Percentiles rank a stretch among this genome's conserved stretches.
phyloP scores from a whole-genome alignment of 257 asterid genomes.

The Lycium barbarum region DNA sequence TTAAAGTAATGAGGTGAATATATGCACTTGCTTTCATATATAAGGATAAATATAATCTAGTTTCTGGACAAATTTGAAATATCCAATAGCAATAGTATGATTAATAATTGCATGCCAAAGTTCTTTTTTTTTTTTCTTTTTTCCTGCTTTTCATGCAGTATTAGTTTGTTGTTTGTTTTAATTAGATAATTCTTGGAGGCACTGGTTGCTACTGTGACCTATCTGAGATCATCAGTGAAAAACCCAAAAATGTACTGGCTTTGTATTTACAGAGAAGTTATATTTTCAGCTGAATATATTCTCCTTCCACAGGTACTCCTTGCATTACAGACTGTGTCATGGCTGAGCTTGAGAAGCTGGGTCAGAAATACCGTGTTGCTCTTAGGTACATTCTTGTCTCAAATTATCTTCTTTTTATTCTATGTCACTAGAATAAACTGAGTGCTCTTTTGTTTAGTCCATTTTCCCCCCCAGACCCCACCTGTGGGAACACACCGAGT shows the following conservation, averaged over 20 bases:
- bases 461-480: background rate
- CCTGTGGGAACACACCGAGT: no score
- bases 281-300: background rate
- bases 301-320: conserved; percentile 75
- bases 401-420: background rate
- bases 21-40: background rate
- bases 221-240: background rate
- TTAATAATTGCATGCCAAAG: background rate
- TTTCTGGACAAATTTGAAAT: background rate
- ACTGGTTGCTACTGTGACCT: background rate
- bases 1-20: background rate
- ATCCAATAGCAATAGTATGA: background rate
- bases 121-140: no score
- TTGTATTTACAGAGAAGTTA: background rate
- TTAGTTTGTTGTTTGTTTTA: background rate
- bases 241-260: background rate
- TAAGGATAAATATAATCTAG: background rate
- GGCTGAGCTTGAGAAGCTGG: conserved; percentile 99
- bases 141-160: background rate
- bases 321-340: conserved; percentile 98
- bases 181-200: background rate
- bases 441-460: background rate
- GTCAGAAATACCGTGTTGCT: conserved; percentile 93
- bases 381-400: conserved; percentile 58
- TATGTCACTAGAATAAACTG: background rate